Conservation (phyloP, 495 filamentous ascomycete species). For the Tuber borchii region DNA sequence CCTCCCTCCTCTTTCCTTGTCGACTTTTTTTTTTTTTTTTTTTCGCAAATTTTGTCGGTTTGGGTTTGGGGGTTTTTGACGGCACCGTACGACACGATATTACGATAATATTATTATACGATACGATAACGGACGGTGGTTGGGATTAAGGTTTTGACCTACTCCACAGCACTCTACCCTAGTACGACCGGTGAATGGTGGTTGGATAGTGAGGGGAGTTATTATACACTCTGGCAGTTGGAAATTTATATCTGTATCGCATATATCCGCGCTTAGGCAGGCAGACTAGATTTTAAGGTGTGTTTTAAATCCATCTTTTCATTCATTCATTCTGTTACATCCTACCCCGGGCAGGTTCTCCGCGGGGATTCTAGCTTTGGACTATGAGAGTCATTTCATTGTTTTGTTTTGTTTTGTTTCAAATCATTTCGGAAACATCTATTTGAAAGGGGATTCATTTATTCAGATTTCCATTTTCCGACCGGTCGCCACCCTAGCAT, state of each 20-base stretch:
- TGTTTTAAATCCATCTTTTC: not conserved
- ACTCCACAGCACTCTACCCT: not conserved
- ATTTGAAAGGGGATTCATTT: not conserved
- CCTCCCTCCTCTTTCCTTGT: not conserved
- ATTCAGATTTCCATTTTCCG: not conserved
- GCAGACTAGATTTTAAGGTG: not conserved
- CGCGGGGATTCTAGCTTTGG: not conserved
- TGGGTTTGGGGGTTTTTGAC: not conserved
- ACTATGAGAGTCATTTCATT: not conserved
- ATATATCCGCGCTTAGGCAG: not conserved
- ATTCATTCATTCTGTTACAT: not conserved
- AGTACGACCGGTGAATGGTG: not conserved
- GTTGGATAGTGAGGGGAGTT: not conserved
- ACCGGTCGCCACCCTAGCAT: not conserved
- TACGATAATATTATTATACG: not conserved
- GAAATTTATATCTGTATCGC: not conserved
- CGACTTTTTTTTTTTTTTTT: not conserved
- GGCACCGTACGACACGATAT: no score
- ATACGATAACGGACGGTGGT: not conserved
- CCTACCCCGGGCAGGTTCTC: not conserved
- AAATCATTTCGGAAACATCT: not conserved
- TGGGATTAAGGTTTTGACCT: not conserved
- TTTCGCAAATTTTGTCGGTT: not conserved
- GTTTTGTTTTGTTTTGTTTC: not conserved
- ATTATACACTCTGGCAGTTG: not conserved